A percentile compares a stretch with the other conserved stretches of the same genome.
Conservation (phyloP, 495 filamentous ascomycete species). For the Melanomma pulvis-pyrius region DNA sequence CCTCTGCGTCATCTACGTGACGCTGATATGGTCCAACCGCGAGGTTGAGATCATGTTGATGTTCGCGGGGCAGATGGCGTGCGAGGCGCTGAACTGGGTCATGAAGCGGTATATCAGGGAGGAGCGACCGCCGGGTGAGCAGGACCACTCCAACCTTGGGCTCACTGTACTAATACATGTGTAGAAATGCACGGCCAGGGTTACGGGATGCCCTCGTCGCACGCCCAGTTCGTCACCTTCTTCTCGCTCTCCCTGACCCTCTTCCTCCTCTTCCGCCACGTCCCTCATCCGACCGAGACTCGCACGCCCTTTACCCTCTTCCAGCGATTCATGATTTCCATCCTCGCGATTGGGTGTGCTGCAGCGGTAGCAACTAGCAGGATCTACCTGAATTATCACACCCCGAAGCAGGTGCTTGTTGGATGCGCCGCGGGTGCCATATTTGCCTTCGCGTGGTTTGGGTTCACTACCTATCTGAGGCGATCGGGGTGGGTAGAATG, state of each 20-base stretch:
- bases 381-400: conserved; percentile 94
- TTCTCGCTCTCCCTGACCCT: conserved; percentile 81
- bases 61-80: conserved; percentile 88
- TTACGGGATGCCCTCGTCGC: conserved; percentile 98
- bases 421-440: conserved; percentile 71
- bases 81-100: conserved; percentile 89
- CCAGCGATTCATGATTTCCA: conserved; percentile 60
- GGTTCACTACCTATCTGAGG: conserved; percentile 64
- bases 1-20: conserved; percentile 84
- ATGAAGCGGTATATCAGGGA: conserved; percentile 91
- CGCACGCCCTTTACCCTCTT: conserved; percentile 58
- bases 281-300: conserved; percentile 47
- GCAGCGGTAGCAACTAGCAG: conserved; percentile 74
- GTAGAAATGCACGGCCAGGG: conserved; percentile 83
- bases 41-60: conserved; percentile 89
- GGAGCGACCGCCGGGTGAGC: conserved; percentile 70
- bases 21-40: conserved; percentile 84
- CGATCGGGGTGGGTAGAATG: conserved; percentile 68
- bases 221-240: conserved; percentile 91
- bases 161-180: too few species aligned
- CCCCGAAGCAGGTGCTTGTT: conserved; percentile 79
- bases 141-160: background rate
- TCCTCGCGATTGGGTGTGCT: conserved; percentile 61
- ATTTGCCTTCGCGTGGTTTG: conserved; percentile 80
- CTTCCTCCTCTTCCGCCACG: conserved; percentile 79